Evolutionary conservation across 257 asterid species (phyloP), one percentile per base, ranked within the genome.

Genomic region (Primulina eburnea): DNA sequence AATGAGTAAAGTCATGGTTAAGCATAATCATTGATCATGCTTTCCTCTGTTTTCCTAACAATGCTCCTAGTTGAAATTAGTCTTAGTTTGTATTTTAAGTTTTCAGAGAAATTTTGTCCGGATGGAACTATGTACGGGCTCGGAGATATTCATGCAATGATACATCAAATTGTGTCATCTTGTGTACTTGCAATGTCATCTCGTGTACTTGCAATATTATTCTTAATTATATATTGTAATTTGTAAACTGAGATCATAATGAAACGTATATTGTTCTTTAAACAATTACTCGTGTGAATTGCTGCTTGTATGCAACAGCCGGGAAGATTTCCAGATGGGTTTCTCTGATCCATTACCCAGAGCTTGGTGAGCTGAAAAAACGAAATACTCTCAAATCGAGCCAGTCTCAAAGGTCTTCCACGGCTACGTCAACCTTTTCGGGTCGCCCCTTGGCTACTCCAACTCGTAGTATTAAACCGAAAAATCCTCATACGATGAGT

Each of bases 401-500:
- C n/a, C 53, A 11, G n/a, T 14, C 53, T 43, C 53, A 12, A 5
- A 11, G 53, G 53, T 43, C 53, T 43, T 43, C 53, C 53, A 43
- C 14, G 53, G 53, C 53, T 12, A 43, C 53, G 53, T 43, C 53
- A 43, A 14, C 53, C 17, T 43, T 43, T 18, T 43, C 53, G 2
- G 53, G 53, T 14, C 53, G 53, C n/a, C n/a, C n/a, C 53, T 43
- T 43, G n/a, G 53, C 53, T 43, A 43, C 53, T 43, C 53, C 53
- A 43, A 43, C 53, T 43, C 53, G n/a, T 14, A 43, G n/a, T 12
- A 14, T 43, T 37, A 81, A 59, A 80, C 80, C 87, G n/a, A 73
- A 33, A 68, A 74, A 29, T 70, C 71, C 81, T 28, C 82, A 63
- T 60, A 30, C 70, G 16, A 24, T 24, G 71, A 84, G 88, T 72